Evolutionary conservation across 2,329 filamentous ascomycete species (phyloP).

Genomic region (Colletotrichum sp.): DNA sequence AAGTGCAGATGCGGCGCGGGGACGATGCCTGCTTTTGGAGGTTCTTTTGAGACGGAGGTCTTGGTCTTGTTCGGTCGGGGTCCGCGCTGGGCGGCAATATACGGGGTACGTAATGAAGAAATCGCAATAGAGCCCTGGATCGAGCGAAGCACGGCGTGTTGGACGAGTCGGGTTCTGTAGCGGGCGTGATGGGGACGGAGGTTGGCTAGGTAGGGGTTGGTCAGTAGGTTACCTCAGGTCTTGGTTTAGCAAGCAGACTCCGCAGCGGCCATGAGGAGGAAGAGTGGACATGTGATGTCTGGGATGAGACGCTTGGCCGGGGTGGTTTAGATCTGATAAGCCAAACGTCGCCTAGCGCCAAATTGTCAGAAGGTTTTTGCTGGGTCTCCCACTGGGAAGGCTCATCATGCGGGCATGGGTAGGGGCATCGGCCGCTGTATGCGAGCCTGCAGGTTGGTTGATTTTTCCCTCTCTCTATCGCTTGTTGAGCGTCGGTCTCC

Average conservation of each 20-base stretch:
- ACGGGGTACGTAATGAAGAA: background rate
- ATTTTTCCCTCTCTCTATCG: background rate
- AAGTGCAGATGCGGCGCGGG: background rate
- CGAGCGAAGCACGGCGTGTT: background rate
- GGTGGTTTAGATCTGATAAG: slow-evolving; percentile 19
- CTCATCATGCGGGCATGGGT: slow-evolving; percentile 11
- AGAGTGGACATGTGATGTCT: slow-evolving; percentile 13
- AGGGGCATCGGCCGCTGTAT: background rate
- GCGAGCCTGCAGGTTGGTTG: background rate
- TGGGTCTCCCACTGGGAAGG: background rate
- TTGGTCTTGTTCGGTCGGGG: background rate
- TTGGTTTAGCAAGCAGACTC: slow-evolving; percentile 1
- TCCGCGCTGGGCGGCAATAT: background rate
- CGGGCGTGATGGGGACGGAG: background rate
- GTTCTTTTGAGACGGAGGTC: background rate
- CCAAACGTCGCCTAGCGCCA: slow-evolving; percentile 5
- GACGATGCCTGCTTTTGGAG: slow-evolving; percentile 11
- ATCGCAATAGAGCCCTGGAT: background rate
- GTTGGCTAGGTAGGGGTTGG: background rate
- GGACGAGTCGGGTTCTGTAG: slow-evolving; percentile 9
- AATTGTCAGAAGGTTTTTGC: background rate
- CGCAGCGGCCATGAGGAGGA: background rate
- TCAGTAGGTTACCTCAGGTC: background rate
- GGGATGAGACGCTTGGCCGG: slow-evolving; percentile 15
- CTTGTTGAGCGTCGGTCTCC: background rate